A percentile compares a stretch with the other conserved stretches of the same genome.
These are phyloP conservation scores for Xylariales sp. DNA, from an alignment of 2,329 filamentous ascomycete species.

Conservation along the genomic window DNA sequence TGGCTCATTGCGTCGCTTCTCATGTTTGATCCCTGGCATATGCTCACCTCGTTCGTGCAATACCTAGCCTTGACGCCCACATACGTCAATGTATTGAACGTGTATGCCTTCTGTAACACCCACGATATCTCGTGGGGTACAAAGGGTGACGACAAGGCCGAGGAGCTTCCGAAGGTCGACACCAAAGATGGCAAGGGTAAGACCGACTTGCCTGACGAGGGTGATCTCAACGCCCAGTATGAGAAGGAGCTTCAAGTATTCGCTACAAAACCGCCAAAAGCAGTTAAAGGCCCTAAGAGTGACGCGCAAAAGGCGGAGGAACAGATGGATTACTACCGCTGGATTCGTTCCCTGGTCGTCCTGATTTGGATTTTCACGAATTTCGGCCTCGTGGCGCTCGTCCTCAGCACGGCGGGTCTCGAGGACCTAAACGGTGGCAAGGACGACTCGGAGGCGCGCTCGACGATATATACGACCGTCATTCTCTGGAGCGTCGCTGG, in stretches of 20 bases:
- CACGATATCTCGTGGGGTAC: conserved; percentile 99
- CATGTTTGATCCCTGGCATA: conserved; percentile 99
- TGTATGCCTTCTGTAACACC: conserved; percentile 98
- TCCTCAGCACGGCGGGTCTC: conserved; percentile 86
- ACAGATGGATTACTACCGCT: conserved; percentile 98
- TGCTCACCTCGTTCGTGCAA: conserved; percentile 95
- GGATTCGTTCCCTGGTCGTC: conserved; percentile 91
- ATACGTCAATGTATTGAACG: conserved; percentile 98
- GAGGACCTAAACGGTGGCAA: conserved; percentile 69
- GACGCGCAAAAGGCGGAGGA: conserved; percentile 74
- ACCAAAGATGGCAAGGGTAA: conserved; percentile 91
- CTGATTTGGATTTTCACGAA: conserved; percentile 97
- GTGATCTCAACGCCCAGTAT: conserved; percentile 94
- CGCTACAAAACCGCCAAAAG: conserved; percentile 76
- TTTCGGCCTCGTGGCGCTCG: conserved; percentile 85
- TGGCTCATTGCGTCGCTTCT: conserved; percentile 92
- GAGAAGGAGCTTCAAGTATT: conserved; percentile 85
- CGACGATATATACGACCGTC: conserved; percentile 86
- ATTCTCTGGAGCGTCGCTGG: conserved; percentile 91
- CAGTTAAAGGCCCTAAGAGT: conserved; percentile 69
- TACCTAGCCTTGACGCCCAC: conserved; percentile 95
- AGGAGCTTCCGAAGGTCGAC: conserved; percentile 87
- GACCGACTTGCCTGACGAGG: conserved; percentile 94
- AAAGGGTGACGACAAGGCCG: conserved; percentile 95
- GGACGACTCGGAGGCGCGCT: conserved; percentile 64